These are phyloP conservation scores for Penicillium psychrosexuale DNA, from an alignment of 2,329 filamentous ascomycete genomes.

Conservation along the genomic window DNA sequence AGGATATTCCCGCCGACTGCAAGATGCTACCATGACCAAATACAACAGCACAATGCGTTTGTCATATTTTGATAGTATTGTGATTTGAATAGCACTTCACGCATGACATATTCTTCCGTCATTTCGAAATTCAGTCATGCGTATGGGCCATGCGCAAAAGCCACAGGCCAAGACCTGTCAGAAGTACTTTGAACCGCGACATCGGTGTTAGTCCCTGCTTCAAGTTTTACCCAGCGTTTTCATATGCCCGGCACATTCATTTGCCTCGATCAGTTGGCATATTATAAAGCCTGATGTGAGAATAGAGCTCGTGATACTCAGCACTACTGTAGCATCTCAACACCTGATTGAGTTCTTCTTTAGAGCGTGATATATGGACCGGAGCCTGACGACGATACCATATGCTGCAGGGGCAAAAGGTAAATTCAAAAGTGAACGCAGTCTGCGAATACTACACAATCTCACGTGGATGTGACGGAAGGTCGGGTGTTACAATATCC, in stretches of 20 bases:
- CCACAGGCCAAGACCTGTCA: neutral
- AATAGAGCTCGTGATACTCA: neutral
- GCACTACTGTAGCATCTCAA: constrained; percentile 4
- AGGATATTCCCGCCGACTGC: too few relatives aligned
- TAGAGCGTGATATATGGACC: neutral
- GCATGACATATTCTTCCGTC: neutral
- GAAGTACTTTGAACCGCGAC: neutral
- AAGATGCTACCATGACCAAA: too few relatives aligned
- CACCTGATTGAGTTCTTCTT: neutral
- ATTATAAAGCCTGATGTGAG: neutral
- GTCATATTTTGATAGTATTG: neutral
- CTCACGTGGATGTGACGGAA: neutral
- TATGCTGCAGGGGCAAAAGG: neutral
- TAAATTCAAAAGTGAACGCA: neutral
- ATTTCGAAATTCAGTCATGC: neutral
- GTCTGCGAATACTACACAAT: neutral
- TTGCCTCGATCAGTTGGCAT: neutral
- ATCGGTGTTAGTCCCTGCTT: neutral
- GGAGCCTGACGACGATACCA: neutral
- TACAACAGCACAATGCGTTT: too few relatives aligned
- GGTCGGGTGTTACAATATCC: neutral
- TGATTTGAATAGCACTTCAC: neutral
- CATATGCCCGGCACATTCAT: neutral
- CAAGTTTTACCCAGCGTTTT: neutral
- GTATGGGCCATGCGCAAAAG: neutral